Base-by-base conservation (phyloP, 345 rosid species). In the Populus deltoides region DNA sequence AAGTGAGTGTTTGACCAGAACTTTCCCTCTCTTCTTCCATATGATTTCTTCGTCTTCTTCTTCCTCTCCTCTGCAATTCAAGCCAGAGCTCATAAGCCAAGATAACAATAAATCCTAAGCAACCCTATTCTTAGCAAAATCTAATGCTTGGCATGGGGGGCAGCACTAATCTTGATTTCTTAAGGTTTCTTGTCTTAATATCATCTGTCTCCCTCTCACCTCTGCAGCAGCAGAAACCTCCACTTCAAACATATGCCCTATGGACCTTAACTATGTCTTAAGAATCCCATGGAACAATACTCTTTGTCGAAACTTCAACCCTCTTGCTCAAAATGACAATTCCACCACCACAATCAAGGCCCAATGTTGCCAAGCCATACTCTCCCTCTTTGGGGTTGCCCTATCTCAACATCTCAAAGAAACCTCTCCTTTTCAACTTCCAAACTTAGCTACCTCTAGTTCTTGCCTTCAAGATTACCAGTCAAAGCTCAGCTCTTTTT, bases 221-320 rank as follows among this genome's bases (percentile, higher is more conserved):
- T 74, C 71, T 45, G 53, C 74, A 45, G 71, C 76, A 3, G 45
- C 33, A 33, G 10, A 25, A 2, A n/a, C 3, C 29, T 67, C 83
- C 66, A 66, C 38, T 20, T 68, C 88, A 8, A 20, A 79, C 25
- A 45, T 75, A 25, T 95, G 99, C 68, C 98, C 98, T 24, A 43
- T 90, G 76, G 91, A 89, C 80, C 89, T 92, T 78, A 84, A 65
- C 57, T 93, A 90, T 74, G 90, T 90, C 27, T 73, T 80, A 1
- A 86, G 74, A 76, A 80, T 93, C 85, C 95, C 90, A 76, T 93
- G 97, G 97, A 88, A 93, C 89, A 80, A 82, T 5, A 83, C 92
- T 0, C 63, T 61, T 57, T 95, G 98, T 77, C 77, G 11, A 29
- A 79, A 75, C 77, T 83, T 74, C 78, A 76, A 70, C 4, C 79